Base-by-base conservation (phyloP, 805 yeast species). In the Candida arabinofermentans region DNA sequence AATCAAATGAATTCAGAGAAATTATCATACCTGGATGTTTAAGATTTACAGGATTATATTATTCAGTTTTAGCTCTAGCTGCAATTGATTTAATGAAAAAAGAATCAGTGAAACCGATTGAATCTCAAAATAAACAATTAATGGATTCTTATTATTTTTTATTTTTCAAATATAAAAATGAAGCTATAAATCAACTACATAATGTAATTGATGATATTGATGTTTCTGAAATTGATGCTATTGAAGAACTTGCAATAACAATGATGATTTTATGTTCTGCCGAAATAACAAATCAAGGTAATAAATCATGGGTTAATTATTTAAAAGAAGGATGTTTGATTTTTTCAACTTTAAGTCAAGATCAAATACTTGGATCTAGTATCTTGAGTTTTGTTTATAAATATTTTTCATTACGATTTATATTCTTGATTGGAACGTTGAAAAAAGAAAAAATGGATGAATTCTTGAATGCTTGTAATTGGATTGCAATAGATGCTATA, bases 201-300 rank as follows among this genome's bases (percentile, higher is more conserved):
- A 41, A 51, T 36, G 41, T 56, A n/a, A 31, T 58, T 13, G 61
- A 58, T 35, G 44, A 42, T 22, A 54, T 43, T 36, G 46, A 42
- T 34, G 44, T 35, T 24, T 41, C 40, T 16, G 35, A 14, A 24
- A 43, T 42, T 34, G 55, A 51, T 27, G 44, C 34, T 24, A 36
- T 57, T 14, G 55, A 54, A 27, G 62, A 56, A 23, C 39, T 58
- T 14, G 43, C 56, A 7, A 44, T 54, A 22, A 53, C 61, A 22
- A 46, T 58, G 1, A 35, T 58, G 23, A 47, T 52, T 39, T 26
- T 59, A 5, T 55, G 61, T 31, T 53, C 61, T 4, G 46, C 55
- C 17, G 64, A 59, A 31, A 56, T 59, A n/a, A 50, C 56, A 5
- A 54, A 58, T 34, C 46, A 42, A 26, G 52, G 57, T 2, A 57